A percentile compares a stretch with the other conserved stretches of the same genome.
Evolutionary conservation across 2,329 filamentous ascomycete genomes (phyloP).

Genomic region (Ophiostoma ulmi): DNA sequence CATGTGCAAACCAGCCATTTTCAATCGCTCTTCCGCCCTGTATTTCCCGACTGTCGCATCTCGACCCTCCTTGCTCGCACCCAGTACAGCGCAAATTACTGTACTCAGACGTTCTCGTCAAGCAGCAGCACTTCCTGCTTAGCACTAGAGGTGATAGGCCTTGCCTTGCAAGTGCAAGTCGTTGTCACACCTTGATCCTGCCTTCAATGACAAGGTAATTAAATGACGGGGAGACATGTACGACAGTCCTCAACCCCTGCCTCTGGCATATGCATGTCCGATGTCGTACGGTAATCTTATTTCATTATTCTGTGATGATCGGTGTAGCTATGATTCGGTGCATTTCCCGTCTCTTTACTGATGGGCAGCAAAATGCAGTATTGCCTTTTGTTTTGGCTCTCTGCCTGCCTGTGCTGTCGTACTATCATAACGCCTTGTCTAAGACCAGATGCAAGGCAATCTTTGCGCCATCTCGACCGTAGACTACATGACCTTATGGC

Average conservation of each 20-base stretch:
- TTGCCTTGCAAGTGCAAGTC: neutral
- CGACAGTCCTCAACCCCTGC: neutral
- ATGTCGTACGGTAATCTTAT: neutral
- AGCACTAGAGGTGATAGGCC: neutral
- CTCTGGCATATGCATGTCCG: neutral
- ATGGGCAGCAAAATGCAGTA: neutral
- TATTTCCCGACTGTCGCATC: neutral
- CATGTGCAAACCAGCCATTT: neutral
- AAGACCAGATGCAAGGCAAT: too few species aligned
- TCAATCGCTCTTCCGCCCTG: neutral
- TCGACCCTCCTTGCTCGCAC: neutral
- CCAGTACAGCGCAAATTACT: neutral
- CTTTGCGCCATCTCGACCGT: too few species aligned
- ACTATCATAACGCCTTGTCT: too few species aligned
- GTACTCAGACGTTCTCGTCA: neutral
- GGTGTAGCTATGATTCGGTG: neutral
- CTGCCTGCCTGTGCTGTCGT: too few species aligned
- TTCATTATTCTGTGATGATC: neutral
- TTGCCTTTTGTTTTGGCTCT: too few species aligned
- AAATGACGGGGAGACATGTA: neutral
- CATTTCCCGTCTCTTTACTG: neutral
- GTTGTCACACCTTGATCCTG: neutral
- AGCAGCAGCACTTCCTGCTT: neutral
- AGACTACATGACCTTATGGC: too few species aligned
- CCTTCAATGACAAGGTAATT: neutral